Conservation (phyloP, 2,329 filamentous ascomycete genomes). For the Phyllosticta paracitricarpa region DNA sequence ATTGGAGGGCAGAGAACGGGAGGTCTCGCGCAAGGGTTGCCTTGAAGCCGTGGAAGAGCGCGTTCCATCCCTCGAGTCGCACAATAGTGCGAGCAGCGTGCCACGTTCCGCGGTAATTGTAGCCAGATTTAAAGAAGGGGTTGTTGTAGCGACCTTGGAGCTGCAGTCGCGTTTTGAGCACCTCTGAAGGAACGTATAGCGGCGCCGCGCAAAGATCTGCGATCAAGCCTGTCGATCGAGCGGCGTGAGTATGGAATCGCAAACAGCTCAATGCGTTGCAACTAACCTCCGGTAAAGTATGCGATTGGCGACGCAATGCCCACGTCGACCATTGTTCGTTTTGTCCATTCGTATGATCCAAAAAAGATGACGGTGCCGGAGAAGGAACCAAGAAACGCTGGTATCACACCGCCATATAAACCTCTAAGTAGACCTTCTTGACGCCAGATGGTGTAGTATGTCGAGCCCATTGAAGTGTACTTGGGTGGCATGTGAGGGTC, state of each 20-base stretch:
- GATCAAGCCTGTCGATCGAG: slow-evolving; percentile 56
- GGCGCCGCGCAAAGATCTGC: slow-evolving; percentile 87
- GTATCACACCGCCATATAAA: slow-evolving; percentile 86
- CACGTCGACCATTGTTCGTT: slow-evolving; percentile 74
- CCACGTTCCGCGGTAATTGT: slow-evolving; percentile 82
- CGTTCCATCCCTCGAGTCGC: slow-evolving; percentile 67
- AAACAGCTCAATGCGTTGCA: neutral
- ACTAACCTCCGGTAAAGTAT: slow-evolving; percentile 72
- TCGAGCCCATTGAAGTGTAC: slow-evolving; percentile 81
- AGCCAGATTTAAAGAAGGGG: slow-evolving; percentile 83
- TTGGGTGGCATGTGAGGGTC: slow-evolving; percentile 87
- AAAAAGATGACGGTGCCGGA: slow-evolving; percentile 93
- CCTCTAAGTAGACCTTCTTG: slow-evolving; percentile 83
- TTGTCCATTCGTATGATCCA: slow-evolving; percentile 91
- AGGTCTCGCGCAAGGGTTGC: slow-evolving; percentile 90
- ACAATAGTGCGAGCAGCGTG: slow-evolving; percentile 83
- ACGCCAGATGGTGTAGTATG: slow-evolving; percentile 84
- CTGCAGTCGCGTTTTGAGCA: slow-evolving; percentile 93
- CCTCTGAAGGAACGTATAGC: slow-evolving; percentile 93
- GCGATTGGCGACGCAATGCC: slow-evolving; percentile 74
- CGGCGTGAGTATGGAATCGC: neutral
- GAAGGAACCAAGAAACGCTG: slow-evolving; percentile 85
- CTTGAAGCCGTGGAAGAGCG: slow-evolving; percentile 94
- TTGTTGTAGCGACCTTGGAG: slow-evolving; percentile 94
- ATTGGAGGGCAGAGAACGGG: slow-evolving; percentile 91